These are phyloP conservation scores for Gentiana straminea DNA, from an alignment of 257 asterid species.

Conservation along the genomic window DNA sequence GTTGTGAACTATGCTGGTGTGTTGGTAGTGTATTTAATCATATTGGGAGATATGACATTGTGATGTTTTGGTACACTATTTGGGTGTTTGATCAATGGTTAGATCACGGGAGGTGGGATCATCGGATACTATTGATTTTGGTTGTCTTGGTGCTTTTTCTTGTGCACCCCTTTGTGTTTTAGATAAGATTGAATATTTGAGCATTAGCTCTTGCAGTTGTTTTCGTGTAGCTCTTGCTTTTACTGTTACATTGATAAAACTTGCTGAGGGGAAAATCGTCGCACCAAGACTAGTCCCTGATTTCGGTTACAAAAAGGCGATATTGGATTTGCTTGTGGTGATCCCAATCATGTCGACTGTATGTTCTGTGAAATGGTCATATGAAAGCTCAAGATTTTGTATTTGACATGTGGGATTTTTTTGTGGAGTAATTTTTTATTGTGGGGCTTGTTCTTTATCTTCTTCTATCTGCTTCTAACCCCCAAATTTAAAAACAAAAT, in stretches of 20 bases:
- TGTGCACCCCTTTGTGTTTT: constrained; percentile 70
- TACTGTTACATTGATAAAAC: constrained; percentile 53
- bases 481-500: too few relatives aligned
- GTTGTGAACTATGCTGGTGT: constrained; percentile 80
- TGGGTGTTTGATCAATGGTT: constrained; percentile 88
- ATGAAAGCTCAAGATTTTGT: too few relatives aligned
- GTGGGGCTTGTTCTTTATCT: too few relatives aligned
- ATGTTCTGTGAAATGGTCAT: constrained; percentile 9
- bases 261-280: constrained; percentile 66
- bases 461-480: too few relatives aligned
- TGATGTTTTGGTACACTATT: constrained; percentile 53
- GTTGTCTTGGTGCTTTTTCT: constrained; percentile 59
- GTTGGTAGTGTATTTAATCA: constrained; percentile 81
- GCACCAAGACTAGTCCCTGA: constrained; percentile 58
- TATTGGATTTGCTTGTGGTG: constrained; percentile 85
- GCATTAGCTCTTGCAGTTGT: constrained; percentile 42
- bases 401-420: too few relatives aligned
- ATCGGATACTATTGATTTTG: constrained; percentile 58
- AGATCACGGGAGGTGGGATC: constrained; percentile 92
- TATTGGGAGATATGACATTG: constrained; percentile 87
- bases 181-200: constrained; percentile 81
- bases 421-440: too few relatives aligned
- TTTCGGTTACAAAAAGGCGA: constrained; percentile 64
- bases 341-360: constrained; percentile 96
- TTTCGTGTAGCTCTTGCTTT: constrained; percentile 40